Conservation (phyloP, 192 early-diverging fungal species). For the Cladochytrium replicatum region DNA sequence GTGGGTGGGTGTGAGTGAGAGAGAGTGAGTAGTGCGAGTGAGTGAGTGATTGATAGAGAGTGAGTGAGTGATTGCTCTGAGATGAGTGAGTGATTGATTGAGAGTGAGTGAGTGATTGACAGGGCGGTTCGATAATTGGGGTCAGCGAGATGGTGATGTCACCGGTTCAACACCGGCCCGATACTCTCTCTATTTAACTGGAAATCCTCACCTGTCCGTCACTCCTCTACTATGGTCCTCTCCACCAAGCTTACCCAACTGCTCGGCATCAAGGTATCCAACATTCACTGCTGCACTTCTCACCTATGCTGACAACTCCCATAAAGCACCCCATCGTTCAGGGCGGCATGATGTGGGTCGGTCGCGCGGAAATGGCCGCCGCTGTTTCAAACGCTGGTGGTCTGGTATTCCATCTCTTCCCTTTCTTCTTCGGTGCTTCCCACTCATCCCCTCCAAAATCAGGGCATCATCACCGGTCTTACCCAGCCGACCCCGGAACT, state of each 20-base stretch:
- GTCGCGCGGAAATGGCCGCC: conserved; percentile 44
- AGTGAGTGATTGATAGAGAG: no score
- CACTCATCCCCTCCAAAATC: background rate
- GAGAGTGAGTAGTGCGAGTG: no score
- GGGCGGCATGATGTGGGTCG: conserved; percentile 77
- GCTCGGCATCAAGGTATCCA: conserved; percentile 45
- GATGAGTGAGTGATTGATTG: no score
- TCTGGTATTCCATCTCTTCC: conserved; percentile 20
- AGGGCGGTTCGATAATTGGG: no score
- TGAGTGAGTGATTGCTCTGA: no score
- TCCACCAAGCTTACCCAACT: conserved; percentile 53
- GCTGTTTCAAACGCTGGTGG: conserved; percentile 77
- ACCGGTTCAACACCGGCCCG: no score
- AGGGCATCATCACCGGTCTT: conserved; percentile 59
- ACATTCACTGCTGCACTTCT: conserved; percentile 1
- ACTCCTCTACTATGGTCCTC: conserved; percentile 48
- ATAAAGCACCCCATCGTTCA: conserved; percentile 14
- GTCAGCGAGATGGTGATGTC: no score
- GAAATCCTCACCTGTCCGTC: no score
- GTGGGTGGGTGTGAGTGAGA: no score
- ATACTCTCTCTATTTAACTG: no score
- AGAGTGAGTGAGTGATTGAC: no score
- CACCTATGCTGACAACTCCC: background rate
- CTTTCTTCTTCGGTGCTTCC: background rate
- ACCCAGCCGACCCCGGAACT: conserved; percentile 73